Base-by-base conservation (phyloP, 768 basidiomycete genomes). In the Panaeolus cyanescens region DNA sequence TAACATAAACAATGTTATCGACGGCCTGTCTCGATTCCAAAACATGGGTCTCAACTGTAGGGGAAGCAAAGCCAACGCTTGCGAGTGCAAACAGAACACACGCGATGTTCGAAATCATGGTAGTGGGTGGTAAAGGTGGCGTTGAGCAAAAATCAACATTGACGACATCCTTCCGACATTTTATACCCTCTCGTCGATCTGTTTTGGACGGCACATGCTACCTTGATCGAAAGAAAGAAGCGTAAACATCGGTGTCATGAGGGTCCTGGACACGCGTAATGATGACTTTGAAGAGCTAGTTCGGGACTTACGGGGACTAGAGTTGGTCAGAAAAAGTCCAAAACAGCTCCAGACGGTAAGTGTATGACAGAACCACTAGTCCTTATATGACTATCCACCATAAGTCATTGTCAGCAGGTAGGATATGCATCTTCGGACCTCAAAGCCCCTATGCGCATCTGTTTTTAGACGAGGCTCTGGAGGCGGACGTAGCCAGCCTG, bases 1-100 rank as follows among this genome's bases (percentile, higher is more conserved):
- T 82, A 30, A 86, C 74, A 62, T 75, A 80, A 61, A 86, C 84
- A 59, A 81, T 82, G 64, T 86, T 86, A 63, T 83, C 83, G 12
- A 68, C 68, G 2, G 77, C 70, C 58, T 72, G 71, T 53, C 74
- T 67, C 17, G 67, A 61, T 55, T 72, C 70, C 19, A 74, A 39
- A 9, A 62, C 54, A 10, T 37, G 53, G 6, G 58, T 4, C n/a
- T 60, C 60, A 19, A 40, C 17, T 4, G 68, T 60, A 13, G 68
- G 66, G 19, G 67, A 60, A 32, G 60, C 63, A 9, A 33, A 5
- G 32, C 45, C 64, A 5, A 67, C 28, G 13, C 40, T 32, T 20
- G 58, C 59, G 32, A 62, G 25, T 19, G 62, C 17, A 10, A 54
- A 19, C 33, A 57, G 5, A 30, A 28, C 30, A 9, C 10, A 28